Evolutionary conservation across 2,329 filamentous ascomycete species (phyloP), one percentile per base, ranked within the genome.

Genomic region (Setomelanomma holmii): DNA sequence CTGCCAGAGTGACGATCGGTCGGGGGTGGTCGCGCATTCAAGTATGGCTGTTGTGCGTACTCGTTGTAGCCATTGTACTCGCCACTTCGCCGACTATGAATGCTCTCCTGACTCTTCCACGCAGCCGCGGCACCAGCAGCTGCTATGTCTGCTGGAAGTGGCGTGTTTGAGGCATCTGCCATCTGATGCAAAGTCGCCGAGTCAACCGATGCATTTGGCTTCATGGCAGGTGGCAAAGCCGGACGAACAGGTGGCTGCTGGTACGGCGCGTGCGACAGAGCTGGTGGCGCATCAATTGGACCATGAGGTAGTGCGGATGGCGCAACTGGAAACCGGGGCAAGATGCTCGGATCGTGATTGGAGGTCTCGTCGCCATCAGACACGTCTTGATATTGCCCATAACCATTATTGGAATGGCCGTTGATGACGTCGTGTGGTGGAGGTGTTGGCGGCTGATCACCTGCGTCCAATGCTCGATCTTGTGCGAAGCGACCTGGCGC

Each of bases 121-220:
- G 77, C 73, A 51, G 74, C 66, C 48, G 75, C 71, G 48, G 74
- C 71, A 47, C 73, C 75, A 45, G 75, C 74, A 20, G 71, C 69
- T 36, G 76, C 75, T 40, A 70, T 45, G 7, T 67, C 66, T n/a
- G 52, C 68, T 60, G 54, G 69, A 46, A 63, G 69, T 68, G 40
- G 78, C 69, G 85, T 73, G 19, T 83, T 84, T 47, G 84, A 85
- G 40, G 89, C 89, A 60, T 88, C 89, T 24, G 86, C 86, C 70
- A 98, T 81, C 69, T 97, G 91, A 39, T 87, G 83, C 40, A 97
- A 80, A 1, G 93, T 98, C 1, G 86, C 87, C 61, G 82, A 84
- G 21, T 95, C 96, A 72, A 98, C 87, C 19, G 91, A 88, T 62
- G 89, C 92, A 63, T 91, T 95, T 45, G 90, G 91, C 58, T 87